Evolutionary conservation across 352 stramenopile species (phyloP).

Genomic region (Phytophthora melonis): DNA sequence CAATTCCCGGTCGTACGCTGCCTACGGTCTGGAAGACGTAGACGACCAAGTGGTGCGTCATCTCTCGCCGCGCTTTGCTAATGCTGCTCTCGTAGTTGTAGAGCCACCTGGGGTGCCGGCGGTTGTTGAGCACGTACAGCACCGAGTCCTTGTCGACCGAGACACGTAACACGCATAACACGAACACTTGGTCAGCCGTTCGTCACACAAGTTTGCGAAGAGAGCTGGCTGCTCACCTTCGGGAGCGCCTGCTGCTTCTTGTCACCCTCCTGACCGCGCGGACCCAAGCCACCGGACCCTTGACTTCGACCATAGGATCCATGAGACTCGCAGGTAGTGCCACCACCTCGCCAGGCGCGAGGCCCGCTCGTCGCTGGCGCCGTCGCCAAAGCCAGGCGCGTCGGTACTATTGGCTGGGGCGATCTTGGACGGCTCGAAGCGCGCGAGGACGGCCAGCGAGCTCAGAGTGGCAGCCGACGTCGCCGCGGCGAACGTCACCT

Average conservation of each 20-base stretch:
- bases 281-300: too few relatives aligned
- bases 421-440: neutral
- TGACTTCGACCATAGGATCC: too few relatives aligned
- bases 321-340: neutral
- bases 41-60: constrained; percentile 52
- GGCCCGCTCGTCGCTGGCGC: too few relatives aligned
- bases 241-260: neutral
- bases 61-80: constrained; percentile 53
- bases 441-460: neutral
- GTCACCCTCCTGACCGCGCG: neutral
- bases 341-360: neutral
- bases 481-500: neutral
- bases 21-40: too few relatives aligned
- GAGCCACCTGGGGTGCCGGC: constrained; percentile 60
- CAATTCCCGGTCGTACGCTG: too few relatives aligned
- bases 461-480: neutral
- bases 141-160: constrained; percentile 38
- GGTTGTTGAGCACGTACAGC: constrained; percentile 61
- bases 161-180: neutral
- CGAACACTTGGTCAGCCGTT: neutral
- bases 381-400: too few relatives aligned
- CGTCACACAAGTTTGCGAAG: too few relatives aligned
- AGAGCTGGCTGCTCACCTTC: neutral
- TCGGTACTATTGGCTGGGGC: too few relatives aligned
- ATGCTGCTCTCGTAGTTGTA: constrained; percentile 63